Percentiles rank a stretch among this genome's conserved stretches.
Conservation (phyloP, 179 eudicot species). For the Drosera spatulata region DNA sequence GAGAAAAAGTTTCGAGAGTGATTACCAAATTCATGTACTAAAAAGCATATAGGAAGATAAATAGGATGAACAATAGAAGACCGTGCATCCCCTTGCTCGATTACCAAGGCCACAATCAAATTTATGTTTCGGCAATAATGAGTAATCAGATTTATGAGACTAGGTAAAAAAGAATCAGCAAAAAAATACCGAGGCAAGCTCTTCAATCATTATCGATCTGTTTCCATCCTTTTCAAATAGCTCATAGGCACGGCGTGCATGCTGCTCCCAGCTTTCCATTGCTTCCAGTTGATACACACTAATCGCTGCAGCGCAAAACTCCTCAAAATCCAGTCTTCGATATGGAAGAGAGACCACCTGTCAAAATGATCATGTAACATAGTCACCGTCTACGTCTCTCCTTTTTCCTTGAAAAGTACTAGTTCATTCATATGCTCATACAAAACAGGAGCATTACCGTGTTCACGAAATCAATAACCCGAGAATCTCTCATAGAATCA, state of each 20-base stretch:
- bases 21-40: background rate
- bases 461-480: conserved; percentile 57
- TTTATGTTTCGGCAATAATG: too few relatives aligned
- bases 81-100: too few relatives aligned
- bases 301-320: conserved; percentile 62
- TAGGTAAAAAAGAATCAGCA: conserved; percentile 7
- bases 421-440: background rate
- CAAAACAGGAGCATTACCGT: conserved; percentile 30
- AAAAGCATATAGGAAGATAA: too few relatives aligned
- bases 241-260: conserved; percentile 62
- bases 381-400: background rate
- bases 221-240: conserved; percentile 84
- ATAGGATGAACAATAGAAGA: too few relatives aligned
- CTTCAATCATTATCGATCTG: conserved; percentile 82
- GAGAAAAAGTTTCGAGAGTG: background rate
- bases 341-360: conserved; percentile 69
- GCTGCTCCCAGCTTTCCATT: conserved; percentile 59
- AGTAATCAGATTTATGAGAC: background rate
- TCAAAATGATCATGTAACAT: conserved; percentile 1
- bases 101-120: too few relatives aligned
- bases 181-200: conserved; percentile 65
- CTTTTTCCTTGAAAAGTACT: background rate
- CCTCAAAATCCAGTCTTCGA: conserved; percentile 67
- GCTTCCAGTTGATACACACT: conserved; percentile 76
- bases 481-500: conserved; percentile 68